A percentile compares a stretch with the other conserved stretches of the same genome.
phyloP scores from a whole-genome alignment of 495 filamentous ascomycete genomes.

The Hypomontagnella monticulosa region DNA sequence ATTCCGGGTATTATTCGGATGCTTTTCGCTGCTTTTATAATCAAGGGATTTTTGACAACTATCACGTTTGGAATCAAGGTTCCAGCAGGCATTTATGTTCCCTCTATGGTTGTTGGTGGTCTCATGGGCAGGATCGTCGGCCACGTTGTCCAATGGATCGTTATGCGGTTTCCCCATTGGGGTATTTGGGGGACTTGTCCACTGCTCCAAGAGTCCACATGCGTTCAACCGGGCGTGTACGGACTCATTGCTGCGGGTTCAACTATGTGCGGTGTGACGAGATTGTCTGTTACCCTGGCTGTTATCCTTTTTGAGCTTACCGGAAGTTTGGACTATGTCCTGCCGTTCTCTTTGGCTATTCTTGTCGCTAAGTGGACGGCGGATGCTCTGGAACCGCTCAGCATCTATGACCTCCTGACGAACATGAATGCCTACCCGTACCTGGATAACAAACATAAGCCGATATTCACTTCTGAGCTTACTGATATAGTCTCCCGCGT shows the following conservation, averaged over 20 bases:
- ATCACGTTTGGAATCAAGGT: slow-evolving; percentile 96
- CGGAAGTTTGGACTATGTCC: slow-evolving; percentile 90
- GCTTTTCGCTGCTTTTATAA: slow-evolving; percentile 80
- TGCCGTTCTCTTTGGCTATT: slow-evolving; percentile 92
- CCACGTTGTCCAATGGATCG: slow-evolving; percentile 84
- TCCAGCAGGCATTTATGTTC: slow-evolving; percentile 95
- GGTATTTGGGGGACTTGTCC: slow-evolving; percentile 79
- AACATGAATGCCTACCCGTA: slow-evolving; percentile 98
- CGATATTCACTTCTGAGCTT: slow-evolving; percentile 84
- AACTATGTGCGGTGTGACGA: slow-evolving; percentile 97
- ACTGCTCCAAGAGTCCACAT: slow-evolving; percentile 73
- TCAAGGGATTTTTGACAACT: slow-evolving; percentile 88
- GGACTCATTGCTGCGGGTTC: slow-evolving; percentile 93
- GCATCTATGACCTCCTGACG: slow-evolving; percentile 94
- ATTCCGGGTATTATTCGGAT: slow-evolving; percentile 76
- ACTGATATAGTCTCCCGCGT: slow-evolving; percentile 84
- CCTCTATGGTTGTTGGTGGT: slow-evolving; percentile 97
- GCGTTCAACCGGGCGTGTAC: slow-evolving; percentile 95
- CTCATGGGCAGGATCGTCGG: slow-evolving; percentile 90
- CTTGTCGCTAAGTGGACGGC: slow-evolving; percentile 98
- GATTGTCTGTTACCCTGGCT: slow-evolving; percentile 91
- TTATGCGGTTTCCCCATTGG: slow-evolving; percentile 74
- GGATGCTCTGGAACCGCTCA: slow-evolving; percentile 91
- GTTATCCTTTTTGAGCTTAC: slow-evolving; percentile 97
- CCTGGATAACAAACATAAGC: slow-evolving; percentile 92